Evolutionary conservation across 2,329 filamentous ascomycete species (phyloP).

Genomic region (Juglanconis sp.): DNA sequence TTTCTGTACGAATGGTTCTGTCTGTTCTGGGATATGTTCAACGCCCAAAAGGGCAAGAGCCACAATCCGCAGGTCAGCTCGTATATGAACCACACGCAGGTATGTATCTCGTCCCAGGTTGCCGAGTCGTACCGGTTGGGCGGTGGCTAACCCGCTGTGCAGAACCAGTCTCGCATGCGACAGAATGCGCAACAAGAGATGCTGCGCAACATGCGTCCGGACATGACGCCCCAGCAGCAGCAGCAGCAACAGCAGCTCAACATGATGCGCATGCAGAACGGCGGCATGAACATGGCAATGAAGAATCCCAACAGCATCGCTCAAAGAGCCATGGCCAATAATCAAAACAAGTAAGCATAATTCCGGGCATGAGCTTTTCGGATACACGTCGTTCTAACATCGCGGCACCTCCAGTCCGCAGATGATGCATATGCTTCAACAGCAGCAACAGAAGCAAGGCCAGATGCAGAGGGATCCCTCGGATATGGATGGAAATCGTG

Average conservation of each 20-base stretch:
- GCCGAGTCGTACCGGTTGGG: conserved; percentile 20
- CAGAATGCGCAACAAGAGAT: conserved; percentile 76
- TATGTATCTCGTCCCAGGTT: conserved; percentile 39
- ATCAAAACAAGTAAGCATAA: conserved; percentile 62
- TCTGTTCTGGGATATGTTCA: conserved; percentile 95
- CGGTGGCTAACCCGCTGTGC: conserved; percentile 19
- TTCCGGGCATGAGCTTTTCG: background rate
- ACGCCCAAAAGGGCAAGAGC: conserved; percentile 71
- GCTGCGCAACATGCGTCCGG: conserved; percentile 67
- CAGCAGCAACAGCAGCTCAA: conserved; percentile 53
- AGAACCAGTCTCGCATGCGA: conserved; percentile 68
- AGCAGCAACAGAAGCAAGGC: conserved; percentile 62
- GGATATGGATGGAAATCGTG: conserved; percentile 79
- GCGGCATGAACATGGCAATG: conserved; percentile 54
- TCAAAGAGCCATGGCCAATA: conserved; percentile 76
- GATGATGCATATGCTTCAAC: conserved; percentile 67
- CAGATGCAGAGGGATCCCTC: conserved; percentile 88
- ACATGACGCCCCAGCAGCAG: conserved; percentile 55
- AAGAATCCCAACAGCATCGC: conserved; percentile 63
- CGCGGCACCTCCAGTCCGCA: conserved; percentile 49
- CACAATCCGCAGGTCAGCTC: conserved; percentile 63
- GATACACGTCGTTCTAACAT: background rate
- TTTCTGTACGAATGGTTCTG: conserved; percentile 98
- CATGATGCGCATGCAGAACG: conserved; percentile 69
- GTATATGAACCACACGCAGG: conserved; percentile 82